Evolutionary conservation across 768 basidiomycete genomes (phyloP), one percentile per base, ranked within the genome.

Genomic region (Tubosaeta brunneosetosa): DNA sequence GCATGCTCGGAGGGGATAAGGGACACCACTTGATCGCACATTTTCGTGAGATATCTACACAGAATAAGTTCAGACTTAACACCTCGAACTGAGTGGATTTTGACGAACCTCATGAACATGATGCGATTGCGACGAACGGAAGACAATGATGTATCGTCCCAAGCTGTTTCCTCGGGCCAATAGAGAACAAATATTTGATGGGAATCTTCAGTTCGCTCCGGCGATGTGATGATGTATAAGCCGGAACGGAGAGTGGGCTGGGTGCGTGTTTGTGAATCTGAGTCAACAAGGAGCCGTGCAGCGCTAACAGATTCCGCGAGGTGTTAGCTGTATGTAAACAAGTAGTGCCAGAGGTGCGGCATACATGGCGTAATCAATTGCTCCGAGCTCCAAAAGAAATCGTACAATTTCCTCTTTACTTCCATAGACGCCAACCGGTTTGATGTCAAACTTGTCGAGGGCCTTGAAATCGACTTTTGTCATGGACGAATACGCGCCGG

Each of bases 121-220:
- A 78, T 68, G 7, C 83, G 72, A 64, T 83, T 85, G 3, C 77
- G 73, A 26, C 71, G 60, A 44, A 80, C 73, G 5, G 79, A 67
- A 1, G 73, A 67, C 9, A 66, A 33, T 0, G 79, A 74, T 16
- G 70, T 63, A 59, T 83, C 80, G 31, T 77, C 61, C 83, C 83
- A 85, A 0, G 83, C 83, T 1, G 66, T 73, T 27, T 78, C 71
- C 53, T 85, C 81, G 0, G 83, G 83, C 83, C 84, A 85, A 51
- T 81, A 84, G 6, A 85, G 56, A 13, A 81, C 72, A 47, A 78
- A 81, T 6, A 78, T 45, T 22, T 68, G 60, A 19, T 70, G 61
- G 1, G 42, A 27, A 2, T 9, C 31, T 43, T 12, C 44, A 0
- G 26, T 44, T 25, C 51, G 51, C 25, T 33, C 52, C 10, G 43